These are phyloP conservation scores for Penicillium nucicola DNA, from an alignment of 495 filamentous ascomycete genomes.

Conservation along the genomic window DNA sequence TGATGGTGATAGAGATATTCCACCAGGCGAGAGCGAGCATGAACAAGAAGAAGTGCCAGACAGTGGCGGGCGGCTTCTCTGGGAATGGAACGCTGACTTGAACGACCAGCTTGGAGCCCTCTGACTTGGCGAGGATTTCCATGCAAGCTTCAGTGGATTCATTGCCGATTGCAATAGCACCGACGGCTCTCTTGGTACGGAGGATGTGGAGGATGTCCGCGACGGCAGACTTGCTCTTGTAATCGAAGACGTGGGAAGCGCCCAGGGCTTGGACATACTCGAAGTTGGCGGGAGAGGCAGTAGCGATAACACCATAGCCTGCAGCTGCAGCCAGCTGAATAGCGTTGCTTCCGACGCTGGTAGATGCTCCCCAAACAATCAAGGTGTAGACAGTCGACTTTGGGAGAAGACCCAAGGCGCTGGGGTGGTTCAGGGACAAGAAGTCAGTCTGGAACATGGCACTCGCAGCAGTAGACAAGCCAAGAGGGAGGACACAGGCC, in stretches of 20 bases:
- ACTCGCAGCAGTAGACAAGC: conserved; percentile 47
- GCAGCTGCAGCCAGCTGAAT: conserved; percentile 60
- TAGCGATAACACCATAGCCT: conserved; percentile 57
- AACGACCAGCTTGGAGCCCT: conserved; percentile 16
- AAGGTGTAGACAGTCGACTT: conserved; percentile 38
- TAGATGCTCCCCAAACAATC: conserved; percentile 45
- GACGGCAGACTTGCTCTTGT: conserved; percentile 37
- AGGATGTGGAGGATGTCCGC: conserved; percentile 20
- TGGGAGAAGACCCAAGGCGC: conserved; percentile 6
- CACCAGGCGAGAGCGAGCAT: background rate
- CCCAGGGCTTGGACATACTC: conserved; percentile 50
- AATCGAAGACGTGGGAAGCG: conserved; percentile 57
- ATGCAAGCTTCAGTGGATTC: conserved; percentile 9
- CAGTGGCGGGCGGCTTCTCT: background rate
- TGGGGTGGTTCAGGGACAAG: conserved; percentile 40
- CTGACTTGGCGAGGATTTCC: conserved; percentile 8
- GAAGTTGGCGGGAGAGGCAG: conserved; percentile 52
- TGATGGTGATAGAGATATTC: background rate
- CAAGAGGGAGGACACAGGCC: conserved; percentile 46
- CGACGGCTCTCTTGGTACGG: background rate
- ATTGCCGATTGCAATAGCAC: conserved; percentile 5
- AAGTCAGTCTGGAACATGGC: conserved; percentile 49
- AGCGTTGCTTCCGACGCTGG: conserved; percentile 55
- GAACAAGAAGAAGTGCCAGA: background rate
- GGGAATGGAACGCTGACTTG: conserved; percentile 6